Base-by-base conservation (phyloP, 495 filamentous ascomycete genomes). In the Staphylotrichum longicolle region DNA sequence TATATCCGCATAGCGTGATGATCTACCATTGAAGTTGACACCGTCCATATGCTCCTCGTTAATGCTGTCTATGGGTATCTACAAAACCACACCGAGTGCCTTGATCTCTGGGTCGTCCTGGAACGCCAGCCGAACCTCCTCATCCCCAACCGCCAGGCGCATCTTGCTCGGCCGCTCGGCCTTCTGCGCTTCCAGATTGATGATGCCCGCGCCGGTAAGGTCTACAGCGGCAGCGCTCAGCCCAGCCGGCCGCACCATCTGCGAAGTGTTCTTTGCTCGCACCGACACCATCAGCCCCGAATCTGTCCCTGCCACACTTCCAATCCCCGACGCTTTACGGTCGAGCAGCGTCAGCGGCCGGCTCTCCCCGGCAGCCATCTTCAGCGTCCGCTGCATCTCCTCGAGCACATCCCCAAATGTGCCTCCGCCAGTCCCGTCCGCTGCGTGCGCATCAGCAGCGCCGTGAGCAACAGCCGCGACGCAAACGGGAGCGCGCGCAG, bases 391-490 rank as follows among this genome's bases (percentile, higher is more conserved):
- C 68, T 87, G 87, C 65, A 92, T 89, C 74, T 98, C 95, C 57
- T 96, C 92, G 34, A 96, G 75, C 15, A 97, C 88, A 59, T 98
- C 94, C n/a, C 91, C 88, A 60, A 96, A 82, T 0, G 90, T 85
- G 46, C 89, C 75, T 98, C 94, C 10, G 86, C 86, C 49, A 97
- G 79, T 3, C 95, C 95, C 4, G 87, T 94, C 30, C 93, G 77
- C 45, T 90, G 81, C n/a, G 88, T 86, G 12, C 91, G 84, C 33
- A 88, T 84, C 12, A 96, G 68, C 7, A 98, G 75, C 5, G 92
- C 89, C 1, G 91, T 85, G 10, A 99, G 83, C 62, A 96, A 88
- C 34, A 98, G 75, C 62, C 96, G 96, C 4, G 87, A 83, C 11
- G 88, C 80, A 37, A 96, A 83, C 3, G 95, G 90, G 12, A 96